Evolutionary conservation across 2,329 filamentous ascomycete species (phyloP).

Genomic region (Pestalotiopsis fici): DNA sequence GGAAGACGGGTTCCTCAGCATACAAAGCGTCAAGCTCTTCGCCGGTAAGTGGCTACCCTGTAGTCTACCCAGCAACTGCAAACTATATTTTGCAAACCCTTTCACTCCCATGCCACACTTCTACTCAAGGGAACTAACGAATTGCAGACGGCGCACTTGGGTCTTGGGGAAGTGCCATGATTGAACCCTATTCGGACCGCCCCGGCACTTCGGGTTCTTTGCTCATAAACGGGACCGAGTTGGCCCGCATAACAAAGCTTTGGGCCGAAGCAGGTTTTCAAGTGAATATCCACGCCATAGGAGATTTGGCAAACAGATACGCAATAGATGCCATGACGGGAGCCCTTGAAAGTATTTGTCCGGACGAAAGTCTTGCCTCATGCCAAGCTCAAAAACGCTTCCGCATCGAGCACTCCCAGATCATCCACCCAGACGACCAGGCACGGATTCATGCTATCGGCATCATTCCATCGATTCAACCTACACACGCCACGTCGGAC

Average conservation of each 20-base stretch:
- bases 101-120: neutral
- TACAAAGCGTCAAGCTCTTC: slow-evolving; percentile 70
- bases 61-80: neutral
- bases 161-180: slow-evolving; percentile 71
- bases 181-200: slow-evolving; percentile 70
- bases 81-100: neutral
- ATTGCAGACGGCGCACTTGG: slow-evolving; percentile 65
- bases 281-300: slow-evolving; percentile 74
- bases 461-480: slow-evolving; percentile 70
- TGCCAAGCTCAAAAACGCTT: slow-evolving; percentile 61
- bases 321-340: slow-evolving; percentile 64
- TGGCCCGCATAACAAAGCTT: slow-evolving; percentile 52
- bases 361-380: slow-evolving; percentile 36
- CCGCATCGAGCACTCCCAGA: slow-evolving; percentile 72
- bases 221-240: slow-evolving; percentile 62
- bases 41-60: slow-evolving; percentile 47
- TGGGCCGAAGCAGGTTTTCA: slow-evolving; percentile 66
- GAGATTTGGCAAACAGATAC: slow-evolving; percentile 67
- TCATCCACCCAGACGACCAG: slow-evolving; percentile 68
- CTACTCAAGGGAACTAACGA: neutral
- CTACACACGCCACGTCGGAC: slow-evolving; percentile 72
- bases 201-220: slow-evolving; percentile 63
- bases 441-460: slow-evolving; percentile 56
- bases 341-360: slow-evolving; percentile 56
- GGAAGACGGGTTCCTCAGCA: slow-evolving; percentile 50